phyloP scores from a whole-genome alignment of 306 rosid species.

The Vachellia collinsii region DNA sequence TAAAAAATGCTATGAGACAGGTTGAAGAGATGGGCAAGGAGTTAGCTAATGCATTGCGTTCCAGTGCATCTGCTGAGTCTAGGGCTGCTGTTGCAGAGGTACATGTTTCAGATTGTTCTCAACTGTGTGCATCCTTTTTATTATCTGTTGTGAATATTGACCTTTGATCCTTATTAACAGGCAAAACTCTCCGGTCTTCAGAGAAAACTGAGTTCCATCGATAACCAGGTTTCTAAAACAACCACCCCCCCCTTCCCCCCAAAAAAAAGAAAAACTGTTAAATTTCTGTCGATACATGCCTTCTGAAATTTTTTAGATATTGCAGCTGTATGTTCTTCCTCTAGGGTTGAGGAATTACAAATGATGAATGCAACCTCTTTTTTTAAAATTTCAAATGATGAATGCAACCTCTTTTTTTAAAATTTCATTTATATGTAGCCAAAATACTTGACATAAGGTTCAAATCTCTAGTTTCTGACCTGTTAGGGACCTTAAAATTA shows the following conservation, averaged over 20 bases:
- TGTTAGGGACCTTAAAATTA: not conserved
- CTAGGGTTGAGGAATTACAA: not conserved
- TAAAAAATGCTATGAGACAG: constrained; percentile 68
- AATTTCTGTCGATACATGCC: not conserved
- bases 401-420: not conserved
- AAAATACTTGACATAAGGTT: not conserved
- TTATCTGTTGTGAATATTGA: not conserved
- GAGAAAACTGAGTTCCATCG: constrained; percentile 55
- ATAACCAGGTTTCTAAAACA: constrained; percentile 56
- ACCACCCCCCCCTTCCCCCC: not conserved
- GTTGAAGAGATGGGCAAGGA: constrained; percentile 88
- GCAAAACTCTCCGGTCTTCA: constrained; percentile 67
- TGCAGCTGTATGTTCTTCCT: not conserved
- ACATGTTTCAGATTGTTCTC: not conserved
- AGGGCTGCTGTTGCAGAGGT: constrained; percentile 94
- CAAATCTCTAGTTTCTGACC: not conserved
- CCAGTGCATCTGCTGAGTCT: constrained; percentile 78
- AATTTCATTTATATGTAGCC: not conserved
- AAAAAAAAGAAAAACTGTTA: not conserved
- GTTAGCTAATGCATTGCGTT: constrained; percentile 66
- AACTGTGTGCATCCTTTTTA: not conserved
- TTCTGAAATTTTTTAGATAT: constrained; percentile 1
- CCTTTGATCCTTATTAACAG: constrained; percentile 45
- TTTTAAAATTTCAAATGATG: not conserved
- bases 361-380: not conserved